Conservation (phyloP, 163 green algal genomes). For the Chlamydomonas reinhardtii region DNA sequence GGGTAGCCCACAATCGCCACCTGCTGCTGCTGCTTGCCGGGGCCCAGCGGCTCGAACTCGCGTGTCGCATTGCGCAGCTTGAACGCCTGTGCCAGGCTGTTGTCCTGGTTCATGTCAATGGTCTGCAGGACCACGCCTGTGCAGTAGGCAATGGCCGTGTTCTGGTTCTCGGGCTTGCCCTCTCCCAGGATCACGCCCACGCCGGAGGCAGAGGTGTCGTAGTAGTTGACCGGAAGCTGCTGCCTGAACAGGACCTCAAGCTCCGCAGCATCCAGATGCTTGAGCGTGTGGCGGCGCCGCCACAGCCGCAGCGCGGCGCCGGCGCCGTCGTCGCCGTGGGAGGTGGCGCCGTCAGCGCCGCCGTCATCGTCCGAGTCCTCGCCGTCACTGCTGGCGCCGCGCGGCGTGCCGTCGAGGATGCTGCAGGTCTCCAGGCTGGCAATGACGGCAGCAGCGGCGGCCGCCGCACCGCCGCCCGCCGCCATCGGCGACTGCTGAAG, state of each 20-base stretch:
- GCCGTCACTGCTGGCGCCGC: not conserved
- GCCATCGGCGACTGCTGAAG: not conserved
- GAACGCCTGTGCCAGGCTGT: conserved; percentile 83
- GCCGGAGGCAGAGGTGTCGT: conserved; percentile 50
- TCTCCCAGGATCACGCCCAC: conserved; percentile 84
- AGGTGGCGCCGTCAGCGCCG: not conserved
- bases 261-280: conserved; percentile 8
- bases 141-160: conserved; percentile 87
- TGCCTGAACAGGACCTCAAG: conserved; percentile 56
- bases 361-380: not conserved
- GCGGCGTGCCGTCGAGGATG: not conserved
- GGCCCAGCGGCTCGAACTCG: conserved; percentile 29
- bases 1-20: conserved; percentile 75
- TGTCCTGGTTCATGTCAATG: conserved; percentile 95
- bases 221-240: conserved; percentile 73
- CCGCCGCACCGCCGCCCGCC: too few relatives aligned
- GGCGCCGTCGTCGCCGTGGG: not conserved
- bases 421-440: not conserved
- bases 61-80: conserved; percentile 78
- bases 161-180: conserved; percentile 94
- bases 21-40: conserved; percentile 5
- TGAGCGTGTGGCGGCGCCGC: conserved; percentile 5
- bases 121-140: conserved; percentile 84
- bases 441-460: too few relatives aligned
- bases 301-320: not conserved